A percentile compares a stretch with the other conserved stretches of the same genome.
Conservation (phyloP, 768 basidiomycete species). For the Collybiopsis luxurians region DNA sequence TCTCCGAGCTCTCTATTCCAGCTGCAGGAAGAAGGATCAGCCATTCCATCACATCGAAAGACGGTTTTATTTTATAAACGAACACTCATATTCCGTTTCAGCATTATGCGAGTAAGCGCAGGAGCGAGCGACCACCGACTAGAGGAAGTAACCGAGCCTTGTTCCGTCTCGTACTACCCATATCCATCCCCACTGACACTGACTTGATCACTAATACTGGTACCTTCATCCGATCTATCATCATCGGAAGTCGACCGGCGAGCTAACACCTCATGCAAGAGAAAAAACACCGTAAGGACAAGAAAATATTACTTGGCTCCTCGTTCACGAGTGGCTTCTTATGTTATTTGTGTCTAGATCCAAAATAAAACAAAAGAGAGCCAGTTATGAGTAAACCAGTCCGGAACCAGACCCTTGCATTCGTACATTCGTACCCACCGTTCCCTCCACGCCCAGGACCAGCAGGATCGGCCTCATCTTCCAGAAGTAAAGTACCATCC, state of each 20-base stretch:
- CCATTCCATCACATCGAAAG: too few relatives aligned
- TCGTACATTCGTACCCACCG: too few relatives aligned
- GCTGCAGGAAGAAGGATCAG: too few relatives aligned
- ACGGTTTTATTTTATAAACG: too few relatives aligned
- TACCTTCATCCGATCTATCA: constrained; percentile 33
- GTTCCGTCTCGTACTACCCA: constrained; percentile 21
- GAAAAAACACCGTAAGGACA: background rate
- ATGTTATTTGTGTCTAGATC: constrained; percentile 40
- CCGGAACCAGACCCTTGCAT: too few relatives aligned
- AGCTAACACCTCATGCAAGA: constrained; percentile 47
- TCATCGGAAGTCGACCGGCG: constrained; percentile 54
- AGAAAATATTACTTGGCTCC: constrained; percentile 41
- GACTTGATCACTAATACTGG: constrained; percentile 20
- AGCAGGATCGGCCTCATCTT: constrained; percentile 49
- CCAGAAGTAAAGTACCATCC: constrained; percentile 68
- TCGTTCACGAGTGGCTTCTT: constrained; percentile 26
- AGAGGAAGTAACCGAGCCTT: constrained; percentile 29
- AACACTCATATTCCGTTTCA: constrained; percentile 53
- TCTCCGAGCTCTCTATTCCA: constrained; percentile 35
- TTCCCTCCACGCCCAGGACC: constrained; percentile 45
- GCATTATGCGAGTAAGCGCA: constrained; percentile 49
- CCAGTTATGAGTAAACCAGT: background rate
- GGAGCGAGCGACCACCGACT: constrained; percentile 11
- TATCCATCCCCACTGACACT: too few relatives aligned
- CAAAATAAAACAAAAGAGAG: background rate